Evolutionary conservation across 2,329 filamentous ascomycete species (phyloP).

Genomic region (Venturia carpophila): DNA sequence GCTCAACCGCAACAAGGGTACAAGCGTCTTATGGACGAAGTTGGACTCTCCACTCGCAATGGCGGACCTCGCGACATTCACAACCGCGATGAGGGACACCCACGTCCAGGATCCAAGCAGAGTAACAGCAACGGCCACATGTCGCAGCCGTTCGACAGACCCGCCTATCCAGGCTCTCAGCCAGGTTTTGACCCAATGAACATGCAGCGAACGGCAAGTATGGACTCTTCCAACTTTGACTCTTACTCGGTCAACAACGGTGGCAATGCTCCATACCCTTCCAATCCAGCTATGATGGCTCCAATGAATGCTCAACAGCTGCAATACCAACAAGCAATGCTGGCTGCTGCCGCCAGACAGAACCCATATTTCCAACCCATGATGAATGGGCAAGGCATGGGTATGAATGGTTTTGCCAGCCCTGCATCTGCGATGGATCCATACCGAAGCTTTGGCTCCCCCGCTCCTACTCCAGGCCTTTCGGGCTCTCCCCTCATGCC

Average conservation of each 20-base stretch:
- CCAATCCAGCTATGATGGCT: slow-evolving; percentile 15
- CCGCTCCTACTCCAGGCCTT: background rate
- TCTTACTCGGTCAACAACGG: slow-evolving; percentile 36
- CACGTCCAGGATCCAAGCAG: slow-evolving; percentile 29
- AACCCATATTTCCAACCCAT: slow-evolving; percentile 13
- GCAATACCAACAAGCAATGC: slow-evolving; percentile 19
- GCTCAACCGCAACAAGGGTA: slow-evolving; percentile 92
- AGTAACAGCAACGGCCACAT: slow-evolving; percentile 28
- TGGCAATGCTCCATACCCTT: slow-evolving; percentile 29
- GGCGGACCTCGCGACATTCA: slow-evolving; percentile 27
- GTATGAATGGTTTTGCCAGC: slow-evolving; percentile 15
- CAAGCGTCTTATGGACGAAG: slow-evolving; percentile 97
- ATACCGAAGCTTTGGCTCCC: slow-evolving; percentile 8
- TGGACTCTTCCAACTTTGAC: slow-evolving; percentile 43
- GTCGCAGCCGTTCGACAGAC: slow-evolving; percentile 29
- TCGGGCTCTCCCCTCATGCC: slow-evolving; percentile 14
- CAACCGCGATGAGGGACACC: slow-evolving; percentile 19
- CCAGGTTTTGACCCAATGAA: slow-evolving; percentile 35
- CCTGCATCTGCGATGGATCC: slow-evolving; percentile 16
- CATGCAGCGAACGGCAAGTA: slow-evolving; percentile 41
- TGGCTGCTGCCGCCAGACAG: slow-evolving; percentile 10
- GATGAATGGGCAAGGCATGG: slow-evolving; percentile 15
- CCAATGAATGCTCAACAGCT: slow-evolving; percentile 18
- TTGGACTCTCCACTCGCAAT: slow-evolving; percentile 64
- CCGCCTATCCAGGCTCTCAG: slow-evolving; percentile 31